A percentile compares a stretch with the other conserved stretches of the same genome.
Evolutionary conservation across 2,329 filamentous ascomycete species (phyloP).

Genomic region (Hyphodiscus sp.): DNA sequence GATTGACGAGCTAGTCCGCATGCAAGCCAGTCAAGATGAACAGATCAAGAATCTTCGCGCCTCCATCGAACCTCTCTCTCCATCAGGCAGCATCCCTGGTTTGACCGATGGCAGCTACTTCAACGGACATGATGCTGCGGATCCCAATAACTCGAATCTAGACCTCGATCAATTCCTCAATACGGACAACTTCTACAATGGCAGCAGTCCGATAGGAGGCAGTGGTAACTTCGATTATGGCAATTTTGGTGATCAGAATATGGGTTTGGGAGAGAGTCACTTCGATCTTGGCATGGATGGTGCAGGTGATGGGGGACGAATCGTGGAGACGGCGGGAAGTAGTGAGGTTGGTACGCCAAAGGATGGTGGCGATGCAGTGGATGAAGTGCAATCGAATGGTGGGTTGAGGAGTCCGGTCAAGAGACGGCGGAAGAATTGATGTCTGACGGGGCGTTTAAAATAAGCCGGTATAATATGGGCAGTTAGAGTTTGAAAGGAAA

Average conservation of each 20-base stretch:
- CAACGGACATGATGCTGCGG: slow-evolving; percentile 28
- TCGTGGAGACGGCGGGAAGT: slow-evolving; percentile 16
- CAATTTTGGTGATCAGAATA: slow-evolving; percentile 12
- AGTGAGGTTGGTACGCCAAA: slow-evolving; percentile 21
- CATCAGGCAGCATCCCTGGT: slow-evolving; percentile 71
- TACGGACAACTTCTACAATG: slow-evolving; percentile 34
- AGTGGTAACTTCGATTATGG: slow-evolving; percentile 16
- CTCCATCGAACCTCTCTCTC: slow-evolving; percentile 72
- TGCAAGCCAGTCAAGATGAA: slow-evolving; percentile 72
- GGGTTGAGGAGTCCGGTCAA: slow-evolving; percentile 19
- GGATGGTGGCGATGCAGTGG: slow-evolving; percentile 9
- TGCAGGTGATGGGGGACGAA: slow-evolving; percentile 12
- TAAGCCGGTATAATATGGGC: too few species aligned
- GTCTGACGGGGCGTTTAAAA: too few species aligned
- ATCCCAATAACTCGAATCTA: slow-evolving; percentile 33
- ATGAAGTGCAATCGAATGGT: not conserved
- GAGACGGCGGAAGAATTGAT: slow-evolving; percentile 20
- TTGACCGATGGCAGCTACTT: slow-evolving; percentile 39
- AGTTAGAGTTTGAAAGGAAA: too few species aligned
- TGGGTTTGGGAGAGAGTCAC: slow-evolving; percentile 17
- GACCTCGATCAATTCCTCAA: slow-evolving; percentile 47
- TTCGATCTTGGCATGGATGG: slow-evolving; percentile 28
- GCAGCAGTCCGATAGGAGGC: slow-evolving; percentile 19
- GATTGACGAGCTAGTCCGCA: slow-evolving; percentile 68
- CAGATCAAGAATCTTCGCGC: slow-evolving; percentile 70